These are phyloP conservation scores for Chlorella vulgaris DNA, from an alignment of 139 green algal species.

Conservation along the genomic window DNA sequence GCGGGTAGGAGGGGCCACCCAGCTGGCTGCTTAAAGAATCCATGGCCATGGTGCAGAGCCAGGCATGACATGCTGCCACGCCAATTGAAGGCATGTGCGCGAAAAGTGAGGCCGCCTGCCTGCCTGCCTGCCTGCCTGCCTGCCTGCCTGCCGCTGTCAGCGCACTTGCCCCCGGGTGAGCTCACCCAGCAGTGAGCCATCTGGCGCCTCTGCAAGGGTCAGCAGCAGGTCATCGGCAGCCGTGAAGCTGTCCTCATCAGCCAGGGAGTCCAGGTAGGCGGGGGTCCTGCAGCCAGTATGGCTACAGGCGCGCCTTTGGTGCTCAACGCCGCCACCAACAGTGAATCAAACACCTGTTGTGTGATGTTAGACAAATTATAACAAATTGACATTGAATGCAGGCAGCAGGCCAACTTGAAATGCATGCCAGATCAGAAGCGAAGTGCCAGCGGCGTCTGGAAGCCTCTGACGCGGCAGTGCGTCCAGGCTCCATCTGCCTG, in stretches of 20 bases:
- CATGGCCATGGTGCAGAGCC: background rate
- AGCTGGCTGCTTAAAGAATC: background rate
- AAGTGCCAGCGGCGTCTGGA: background rate
- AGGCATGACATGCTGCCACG: background rate
- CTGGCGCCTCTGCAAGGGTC: background rate
- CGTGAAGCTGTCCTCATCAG: conserved; percentile 9
- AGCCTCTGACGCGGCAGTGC: background rate
- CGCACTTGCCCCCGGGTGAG: background rate
- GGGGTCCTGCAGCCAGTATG: background rate
- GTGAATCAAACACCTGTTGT: background rate
- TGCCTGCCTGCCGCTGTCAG: no score
- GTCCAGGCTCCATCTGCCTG: background rate
- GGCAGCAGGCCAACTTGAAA: background rate
- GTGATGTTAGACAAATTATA: no score
- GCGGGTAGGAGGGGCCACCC: background rate
- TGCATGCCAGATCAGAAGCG: background rate
- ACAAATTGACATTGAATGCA: no score
- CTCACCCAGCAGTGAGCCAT: conserved; percentile 18
- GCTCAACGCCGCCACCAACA: background rate
- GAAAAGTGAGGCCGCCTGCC: no score
- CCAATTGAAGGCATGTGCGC: no score
- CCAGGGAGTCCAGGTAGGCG: conserved; percentile 5
- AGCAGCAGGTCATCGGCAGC: conserved; percentile 9
- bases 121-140: no score
- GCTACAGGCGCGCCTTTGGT: background rate